Evolutionary conservation across 768 basidiomycete species (phyloP).

Genomic region (Dentipellis sp.): DNA sequence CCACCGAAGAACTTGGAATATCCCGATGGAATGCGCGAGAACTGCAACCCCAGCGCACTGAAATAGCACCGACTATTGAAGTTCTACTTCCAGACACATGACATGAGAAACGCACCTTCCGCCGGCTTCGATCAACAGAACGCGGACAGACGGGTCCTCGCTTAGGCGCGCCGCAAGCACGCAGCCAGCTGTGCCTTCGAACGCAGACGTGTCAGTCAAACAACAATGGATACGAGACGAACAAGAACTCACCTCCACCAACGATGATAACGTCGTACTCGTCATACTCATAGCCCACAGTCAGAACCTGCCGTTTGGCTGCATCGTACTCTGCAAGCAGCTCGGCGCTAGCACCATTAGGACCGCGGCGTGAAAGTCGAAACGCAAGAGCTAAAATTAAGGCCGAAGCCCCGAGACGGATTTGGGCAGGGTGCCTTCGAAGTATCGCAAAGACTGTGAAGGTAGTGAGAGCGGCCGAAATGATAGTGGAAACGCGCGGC

Average conservation of each 20-base stretch:
- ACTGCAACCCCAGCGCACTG: constrained; percentile 2
- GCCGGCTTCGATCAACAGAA: constrained; percentile 53
- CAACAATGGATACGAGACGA: not conserved
- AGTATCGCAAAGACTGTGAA: not conserved
- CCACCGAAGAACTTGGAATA: constrained; percentile 27
- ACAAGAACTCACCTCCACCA: constrained; percentile 24
- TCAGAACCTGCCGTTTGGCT: not conserved
- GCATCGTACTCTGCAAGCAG: not conserved
- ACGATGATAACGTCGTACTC: constrained; percentile 30
- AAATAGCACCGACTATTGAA: too few species aligned
- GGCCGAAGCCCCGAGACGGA: not conserved
- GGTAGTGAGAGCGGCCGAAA: not conserved
- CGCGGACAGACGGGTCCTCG: constrained; percentile 43
- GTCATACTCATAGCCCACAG: constrained; percentile 4
- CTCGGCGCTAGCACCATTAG: not conserved
- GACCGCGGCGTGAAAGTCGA: not conserved
- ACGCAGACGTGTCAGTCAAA: not conserved
- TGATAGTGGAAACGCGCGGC: too few species aligned
- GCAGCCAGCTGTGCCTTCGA: constrained; percentile 52
- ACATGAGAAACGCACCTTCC: constrained; percentile 33
- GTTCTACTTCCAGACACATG: too few species aligned
- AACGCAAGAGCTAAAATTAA: not conserved
- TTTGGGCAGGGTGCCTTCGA: not conserved
- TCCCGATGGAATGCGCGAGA: constrained; percentile 12
- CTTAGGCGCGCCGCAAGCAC: constrained; percentile 49